Conservation (phyloP, 495 filamentous ascomycete species). For the Aspergillus bertholletiae region DNA sequence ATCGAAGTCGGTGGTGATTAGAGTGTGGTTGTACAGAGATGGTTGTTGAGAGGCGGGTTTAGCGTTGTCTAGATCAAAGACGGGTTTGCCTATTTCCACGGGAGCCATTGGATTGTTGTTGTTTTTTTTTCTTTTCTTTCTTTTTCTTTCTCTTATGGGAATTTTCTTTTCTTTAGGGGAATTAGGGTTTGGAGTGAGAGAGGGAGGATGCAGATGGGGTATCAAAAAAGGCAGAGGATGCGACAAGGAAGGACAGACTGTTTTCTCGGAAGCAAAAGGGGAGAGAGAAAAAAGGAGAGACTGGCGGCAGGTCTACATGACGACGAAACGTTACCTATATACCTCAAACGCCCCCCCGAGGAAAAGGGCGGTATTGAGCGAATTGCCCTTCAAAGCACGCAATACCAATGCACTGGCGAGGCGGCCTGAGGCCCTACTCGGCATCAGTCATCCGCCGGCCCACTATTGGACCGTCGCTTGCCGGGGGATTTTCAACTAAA, state of each 20-base stretch:
- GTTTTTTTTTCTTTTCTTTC: background rate
- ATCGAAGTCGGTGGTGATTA: slow-evolving; percentile 31
- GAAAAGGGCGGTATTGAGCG: slow-evolving; percentile 5
- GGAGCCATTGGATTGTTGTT: slow-evolving; percentile 12
- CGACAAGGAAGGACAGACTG: no score
- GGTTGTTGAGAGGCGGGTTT: no score
- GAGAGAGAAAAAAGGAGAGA: background rate
- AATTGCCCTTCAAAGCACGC: slow-evolving; percentile 17
- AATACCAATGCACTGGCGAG: slow-evolving; percentile 16
- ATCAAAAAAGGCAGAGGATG: background rate
- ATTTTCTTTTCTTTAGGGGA: background rate
- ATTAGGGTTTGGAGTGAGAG: background rate
- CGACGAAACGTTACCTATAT: background rate
- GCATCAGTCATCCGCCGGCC: background rate
- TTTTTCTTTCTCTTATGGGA: background rate
- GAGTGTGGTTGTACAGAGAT: slow-evolving; percentile 26
- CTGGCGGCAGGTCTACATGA: background rate
- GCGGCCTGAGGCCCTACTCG: slow-evolving; percentile 1
- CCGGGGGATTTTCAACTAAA: slow-evolving; percentile 1
- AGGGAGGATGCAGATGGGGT: background rate
- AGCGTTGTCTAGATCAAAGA: background rate
- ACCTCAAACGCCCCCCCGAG: background rate
- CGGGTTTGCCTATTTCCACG: slow-evolving; percentile 5
- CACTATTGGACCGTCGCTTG: background rate
- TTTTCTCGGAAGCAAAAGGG: no score